Percentiles rank a stretch among this genome's conserved stretches.
Conservation (phyloP, 2,329 filamentous ascomycete species). For the Aureobasidium namibiae region DNA sequence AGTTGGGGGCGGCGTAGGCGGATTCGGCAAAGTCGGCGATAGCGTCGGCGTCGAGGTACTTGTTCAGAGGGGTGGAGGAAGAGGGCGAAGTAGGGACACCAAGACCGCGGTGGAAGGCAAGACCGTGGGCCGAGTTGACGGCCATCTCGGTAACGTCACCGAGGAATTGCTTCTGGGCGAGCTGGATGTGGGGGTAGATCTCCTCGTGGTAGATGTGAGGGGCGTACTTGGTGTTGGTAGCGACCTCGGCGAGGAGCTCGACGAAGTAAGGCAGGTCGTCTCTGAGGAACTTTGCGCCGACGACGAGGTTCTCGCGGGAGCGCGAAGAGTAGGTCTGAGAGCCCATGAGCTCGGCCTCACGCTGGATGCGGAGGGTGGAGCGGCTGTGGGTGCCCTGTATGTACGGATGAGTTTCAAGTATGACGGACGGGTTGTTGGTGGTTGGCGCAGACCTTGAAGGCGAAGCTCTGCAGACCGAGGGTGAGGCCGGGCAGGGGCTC, state of each 20-base stretch:
- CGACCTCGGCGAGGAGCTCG: slow-evolving; percentile 87
- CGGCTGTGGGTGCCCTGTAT: slow-evolving; percentile 73
- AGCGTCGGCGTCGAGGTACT: slow-evolving; percentile 70
- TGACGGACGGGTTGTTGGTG: not conserved
- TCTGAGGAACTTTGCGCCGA: slow-evolving; percentile 91
- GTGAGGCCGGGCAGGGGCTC: slow-evolving; percentile 83
- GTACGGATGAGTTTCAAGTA: slow-evolving; percentile 11
- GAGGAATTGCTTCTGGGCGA: slow-evolving; percentile 67
- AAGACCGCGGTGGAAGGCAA: slow-evolving; percentile 91
- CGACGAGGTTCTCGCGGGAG: slow-evolving; percentile 84
- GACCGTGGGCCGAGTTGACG: slow-evolving; percentile 73
- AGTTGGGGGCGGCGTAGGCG: slow-evolving; percentile 82
- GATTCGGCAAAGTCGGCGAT: slow-evolving; percentile 67
- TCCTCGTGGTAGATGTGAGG: slow-evolving; percentile 89
- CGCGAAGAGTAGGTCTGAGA: slow-evolving; percentile 81
- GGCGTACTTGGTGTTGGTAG: slow-evolving; percentile 79
- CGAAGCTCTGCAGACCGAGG: slow-evolving; percentile 86
- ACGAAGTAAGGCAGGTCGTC: slow-evolving; percentile 96
- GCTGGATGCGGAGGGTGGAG: slow-evolving; percentile 83
- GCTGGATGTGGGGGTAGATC: slow-evolving; percentile 65
- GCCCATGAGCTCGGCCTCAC: slow-evolving; percentile 92
- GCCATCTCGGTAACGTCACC: slow-evolving; percentile 60
- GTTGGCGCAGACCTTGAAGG: slow-evolving; percentile 70
- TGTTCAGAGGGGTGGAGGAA: slow-evolving; percentile 60
- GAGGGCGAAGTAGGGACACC: slow-evolving; percentile 69